Evolutionary conservation across 306 rosid genomes (phyloP).

Genomic region (Cercis canadensis): DNA sequence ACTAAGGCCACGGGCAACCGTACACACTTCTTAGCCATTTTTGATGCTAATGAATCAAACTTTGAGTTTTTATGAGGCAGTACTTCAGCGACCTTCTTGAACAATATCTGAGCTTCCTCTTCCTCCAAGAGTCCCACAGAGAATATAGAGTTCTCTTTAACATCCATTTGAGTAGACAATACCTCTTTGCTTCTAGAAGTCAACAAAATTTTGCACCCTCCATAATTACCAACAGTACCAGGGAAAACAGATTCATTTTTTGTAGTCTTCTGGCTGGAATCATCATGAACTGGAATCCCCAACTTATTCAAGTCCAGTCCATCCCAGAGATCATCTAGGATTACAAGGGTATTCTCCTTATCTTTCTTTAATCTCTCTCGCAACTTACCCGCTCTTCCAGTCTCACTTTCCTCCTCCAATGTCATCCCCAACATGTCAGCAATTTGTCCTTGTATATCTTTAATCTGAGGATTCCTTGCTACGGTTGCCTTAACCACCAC

Average conservation of each 20-base stretch:
- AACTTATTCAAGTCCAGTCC: not conserved
- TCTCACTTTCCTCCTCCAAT: not conserved
- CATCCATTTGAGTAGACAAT: not conserved
- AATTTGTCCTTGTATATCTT: not conserved
- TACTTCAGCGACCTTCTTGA: slow-evolving; percentile 8
- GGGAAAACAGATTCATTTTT: not conserved
- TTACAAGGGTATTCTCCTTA: slow-evolving; percentile 7
- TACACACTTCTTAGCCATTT: not conserved
- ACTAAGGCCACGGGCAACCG: slow-evolving; percentile 33
- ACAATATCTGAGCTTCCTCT: not conserved
- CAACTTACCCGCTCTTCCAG: slow-evolving; percentile 23
- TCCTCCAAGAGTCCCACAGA: not conserved
- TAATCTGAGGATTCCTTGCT: not conserved
- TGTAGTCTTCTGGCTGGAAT: not conserved
- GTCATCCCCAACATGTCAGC: slow-evolving; percentile 11
- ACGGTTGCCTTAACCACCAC: not conserved
- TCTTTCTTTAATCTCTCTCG: not conserved
- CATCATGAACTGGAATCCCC: slow-evolving; percentile 6
- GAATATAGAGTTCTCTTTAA: not conserved
- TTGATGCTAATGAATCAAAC: not conserved
- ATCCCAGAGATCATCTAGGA: slow-evolving; percentile 26
- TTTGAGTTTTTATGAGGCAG: not conserved
- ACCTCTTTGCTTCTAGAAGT: slow-evolving; percentile 10
- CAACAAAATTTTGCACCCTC: slow-evolving; percentile 9
- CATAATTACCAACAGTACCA: not conserved